A percentile compares a stretch with the other conserved stretches of the same genome.
These are phyloP conservation scores for Trichosporon sp. DNA, from an alignment of 1,284 basidiomycete species.

Conservation along the genomic window DNA sequence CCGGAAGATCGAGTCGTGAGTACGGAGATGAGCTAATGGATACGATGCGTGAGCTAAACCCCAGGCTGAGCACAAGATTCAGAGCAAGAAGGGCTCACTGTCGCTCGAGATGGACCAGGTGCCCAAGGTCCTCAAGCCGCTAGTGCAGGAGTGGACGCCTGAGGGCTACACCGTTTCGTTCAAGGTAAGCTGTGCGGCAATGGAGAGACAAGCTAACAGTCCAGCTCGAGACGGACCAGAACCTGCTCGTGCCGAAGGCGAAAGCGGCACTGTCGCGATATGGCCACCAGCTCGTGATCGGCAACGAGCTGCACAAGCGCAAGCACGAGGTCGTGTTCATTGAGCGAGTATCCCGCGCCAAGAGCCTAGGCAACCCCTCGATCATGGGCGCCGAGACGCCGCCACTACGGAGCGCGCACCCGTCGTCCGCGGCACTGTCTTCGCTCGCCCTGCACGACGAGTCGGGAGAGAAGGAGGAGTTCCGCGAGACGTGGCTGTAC, in stretches of 20 bases:
- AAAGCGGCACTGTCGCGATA: constrained; percentile 81
- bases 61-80: constrained; percentile 96
- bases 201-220: neutral
- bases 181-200: constrained; percentile 60
- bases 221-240: constrained; percentile 85
- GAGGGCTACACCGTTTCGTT: constrained; percentile 92
- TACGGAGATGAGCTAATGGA: constrained; percentile 13
- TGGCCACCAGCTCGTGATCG: constrained; percentile 95
- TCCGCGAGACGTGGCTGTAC: constrained; percentile 66
- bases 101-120: constrained; percentile 98
- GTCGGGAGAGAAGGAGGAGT: constrained; percentile 39
- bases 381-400: constrained; percentile 10
- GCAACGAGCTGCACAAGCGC: constrained; percentile 81
- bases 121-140: constrained; percentile 85
- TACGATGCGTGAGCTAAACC: neutral
- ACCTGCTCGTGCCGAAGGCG: constrained; percentile 84
- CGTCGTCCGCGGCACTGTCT: neutral
- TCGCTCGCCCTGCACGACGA: constrained; percentile 15
- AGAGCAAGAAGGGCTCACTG: constrained; percentile 87
- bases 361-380: constrained; percentile 5
- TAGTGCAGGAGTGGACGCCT: constrained; percentile 90
- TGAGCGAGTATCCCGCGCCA: constrained; percentile 28
- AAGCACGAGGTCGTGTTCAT: constrained; percentile 93
- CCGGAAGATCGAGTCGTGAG: constrained; percentile 80
- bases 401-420: constrained; percentile 9